Evolutionary conservation across 148 eudicot genomes (phyloP), one percentile per base, ranked within the genome.

Genomic region (Tetragonia tetragonoides): DNA sequence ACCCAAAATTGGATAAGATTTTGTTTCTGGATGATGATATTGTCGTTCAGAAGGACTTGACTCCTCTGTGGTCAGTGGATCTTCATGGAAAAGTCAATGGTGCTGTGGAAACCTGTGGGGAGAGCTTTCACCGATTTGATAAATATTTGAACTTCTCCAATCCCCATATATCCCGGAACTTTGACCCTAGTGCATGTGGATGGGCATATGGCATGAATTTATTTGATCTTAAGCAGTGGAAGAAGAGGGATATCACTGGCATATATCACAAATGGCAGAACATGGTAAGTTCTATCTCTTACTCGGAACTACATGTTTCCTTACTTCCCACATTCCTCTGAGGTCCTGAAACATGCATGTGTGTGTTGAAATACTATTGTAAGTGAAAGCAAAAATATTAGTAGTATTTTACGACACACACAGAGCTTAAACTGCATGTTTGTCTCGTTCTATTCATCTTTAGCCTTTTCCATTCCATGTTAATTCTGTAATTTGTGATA

Each of bases 191-290:
- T 86, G 90, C 99, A 76, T 96, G 99, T 83, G 99, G 99, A 66
- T 96, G 99, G 99, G 99, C 99, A 49, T 96, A 82, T 86, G 99
- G 99, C 74, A 96, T 96, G 99, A 96, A 96, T 81, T 85, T 96
- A 81, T 96, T 96, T 84, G 99, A 96, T 82, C 77, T 96, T 82
- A 91, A 84, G 79, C 87, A 91, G 81, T 96, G 99, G 99, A 90
- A 84, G 85, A 89, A 81, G 86, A 91, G 89, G 49, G 86, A 96
- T 81, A 96, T 96, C 73, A 96, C 99, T 7, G 98, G 99, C 82
- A 96, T 96, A 34, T 96, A 96, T 84, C 99, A 96, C 84, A 77
- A 79, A 67, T 96, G 99, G 99, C 99, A 96, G 87, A 83, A 91
- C 73, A 63, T 83, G 97, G 99, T 96, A 86, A 73, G 90, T 71